Evolutionary conservation across 2,329 filamentous ascomycete genomes (phyloP).

Genomic region (Colletotrichum ledebouriae): DNA sequence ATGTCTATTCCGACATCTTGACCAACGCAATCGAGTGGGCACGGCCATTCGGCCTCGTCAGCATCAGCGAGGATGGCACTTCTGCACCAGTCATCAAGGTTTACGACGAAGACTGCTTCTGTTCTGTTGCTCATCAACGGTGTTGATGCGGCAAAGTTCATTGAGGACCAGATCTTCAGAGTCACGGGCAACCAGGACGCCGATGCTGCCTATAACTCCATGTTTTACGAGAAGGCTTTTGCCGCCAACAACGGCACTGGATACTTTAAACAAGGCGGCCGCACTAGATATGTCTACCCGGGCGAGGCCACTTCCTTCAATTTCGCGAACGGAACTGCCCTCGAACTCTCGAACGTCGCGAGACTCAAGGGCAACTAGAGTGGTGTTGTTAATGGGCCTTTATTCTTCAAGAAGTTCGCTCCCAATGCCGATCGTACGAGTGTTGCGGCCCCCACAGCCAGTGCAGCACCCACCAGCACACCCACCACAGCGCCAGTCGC

Average conservation of each 20-base stretch:
- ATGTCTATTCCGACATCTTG: constrained; percentile 56
- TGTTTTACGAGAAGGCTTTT: constrained; percentile 51
- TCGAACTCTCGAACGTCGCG: constrained; percentile 49
- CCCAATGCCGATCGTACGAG: constrained; percentile 27
- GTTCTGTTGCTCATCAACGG: constrained; percentile 47
- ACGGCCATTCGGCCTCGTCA: constrained; percentile 55
- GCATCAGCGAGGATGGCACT: constrained; percentile 51
- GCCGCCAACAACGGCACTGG: constrained; percentile 43
- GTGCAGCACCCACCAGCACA: background rate
- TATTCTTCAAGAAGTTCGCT: constrained; percentile 52
- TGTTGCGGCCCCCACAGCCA: background rate
- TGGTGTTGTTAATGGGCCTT: constrained; percentile 49
- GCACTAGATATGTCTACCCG: constrained; percentile 46
- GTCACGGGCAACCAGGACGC: constrained; percentile 45
- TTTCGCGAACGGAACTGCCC: constrained; percentile 53
- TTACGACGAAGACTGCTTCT: constrained; percentile 50
- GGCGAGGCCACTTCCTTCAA: constrained; percentile 52
- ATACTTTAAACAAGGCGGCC: constrained; percentile 49
- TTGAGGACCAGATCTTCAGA: constrained; percentile 43
- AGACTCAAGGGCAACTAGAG: constrained; percentile 47
- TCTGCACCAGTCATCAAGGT: constrained; percentile 62
- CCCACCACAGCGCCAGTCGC: background rate
- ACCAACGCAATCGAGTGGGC: constrained; percentile 53
- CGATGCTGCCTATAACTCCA: constrained; percentile 53
- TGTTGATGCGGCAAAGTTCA: constrained; percentile 43